These are phyloP conservation scores for Calocera viscosa DNA, from an alignment of 768 basidiomycete genomes.

Conservation along the genomic window DNA sequence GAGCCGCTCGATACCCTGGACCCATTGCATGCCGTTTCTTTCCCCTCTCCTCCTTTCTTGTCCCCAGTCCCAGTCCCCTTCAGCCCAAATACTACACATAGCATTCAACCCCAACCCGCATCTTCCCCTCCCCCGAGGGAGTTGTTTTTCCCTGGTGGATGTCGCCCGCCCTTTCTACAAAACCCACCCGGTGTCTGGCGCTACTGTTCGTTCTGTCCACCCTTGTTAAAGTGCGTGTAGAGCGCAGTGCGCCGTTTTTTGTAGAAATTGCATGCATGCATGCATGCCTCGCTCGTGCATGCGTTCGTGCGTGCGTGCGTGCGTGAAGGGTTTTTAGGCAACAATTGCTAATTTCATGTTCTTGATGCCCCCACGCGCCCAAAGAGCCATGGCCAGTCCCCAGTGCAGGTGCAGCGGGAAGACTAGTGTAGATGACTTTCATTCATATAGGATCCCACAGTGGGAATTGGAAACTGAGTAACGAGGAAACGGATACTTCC, in stretches of 20 bases:
- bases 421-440: too few relatives aligned
- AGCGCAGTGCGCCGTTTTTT: neutral
- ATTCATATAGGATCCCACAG: too few relatives aligned
- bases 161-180: neutral
- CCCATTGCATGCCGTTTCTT: neutral
- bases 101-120: neutral
- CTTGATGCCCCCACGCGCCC: neutral
- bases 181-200: neutral
- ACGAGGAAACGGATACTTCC: too few relatives aligned
- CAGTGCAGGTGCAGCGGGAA: too few relatives aligned
- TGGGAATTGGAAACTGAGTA: too few relatives aligned
- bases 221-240: neutral
- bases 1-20: constrained; percentile 10
- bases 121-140: neutral
- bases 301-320: too few relatives aligned
- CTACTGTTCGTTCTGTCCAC: neutral
- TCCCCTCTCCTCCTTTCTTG: constrained; percentile 8
- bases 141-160: neutral
- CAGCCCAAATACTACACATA: neutral
- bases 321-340: neutral
- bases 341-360: neutral
- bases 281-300: too few relatives aligned
- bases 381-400: too few relatives aligned
- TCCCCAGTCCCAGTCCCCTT: neutral
- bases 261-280: too few relatives aligned